Percentiles rank a stretch among this genome's conserved stretches.
Evolutionary conservation across 768 basidiomycete genomes (phyloP).

Genomic region (Amyloporia xantha): DNA sequence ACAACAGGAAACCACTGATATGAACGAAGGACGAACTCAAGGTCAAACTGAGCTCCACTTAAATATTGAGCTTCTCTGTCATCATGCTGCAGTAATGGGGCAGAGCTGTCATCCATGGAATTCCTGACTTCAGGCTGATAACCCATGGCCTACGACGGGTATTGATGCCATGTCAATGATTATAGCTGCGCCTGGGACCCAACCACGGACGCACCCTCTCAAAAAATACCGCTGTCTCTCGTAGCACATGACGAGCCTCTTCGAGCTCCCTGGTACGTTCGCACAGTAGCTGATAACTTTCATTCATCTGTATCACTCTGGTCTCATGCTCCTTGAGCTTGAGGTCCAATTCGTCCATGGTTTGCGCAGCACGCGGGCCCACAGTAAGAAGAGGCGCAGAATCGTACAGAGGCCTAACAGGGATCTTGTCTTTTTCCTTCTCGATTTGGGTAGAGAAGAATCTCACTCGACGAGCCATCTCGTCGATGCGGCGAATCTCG

Average conservation of each 20-base stretch:
- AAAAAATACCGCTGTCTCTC: conserved; percentile 96
- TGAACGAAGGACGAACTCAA: conserved; percentile 57
- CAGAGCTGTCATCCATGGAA: conserved; percentile 88
- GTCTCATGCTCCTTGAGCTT: conserved; percentile 83
- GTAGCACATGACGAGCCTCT: conserved; percentile 90
- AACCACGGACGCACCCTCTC: conserved; percentile 53
- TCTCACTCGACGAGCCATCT: conserved; percentile 91
- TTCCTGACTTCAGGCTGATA: conserved; percentile 75
- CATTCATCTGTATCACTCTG: conserved; percentile 84
- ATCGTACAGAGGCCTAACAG: conserved; percentile 80
- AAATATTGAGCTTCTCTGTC: conserved; percentile 69
- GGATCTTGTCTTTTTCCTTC: conserved; percentile 77
- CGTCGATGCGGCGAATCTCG: conserved; percentile 91
- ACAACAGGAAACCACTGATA: too few relatives aligned
- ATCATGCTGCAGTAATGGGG: conserved; percentile 87
- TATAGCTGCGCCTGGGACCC: background rate
- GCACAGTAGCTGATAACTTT: conserved; percentile 82
- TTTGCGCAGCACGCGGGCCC: conserved; percentile 89
- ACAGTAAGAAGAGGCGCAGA: conserved; percentile 82
- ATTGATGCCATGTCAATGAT: background rate
- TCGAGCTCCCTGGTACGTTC: conserved; percentile 81
- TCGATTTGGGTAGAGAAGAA: conserved; percentile 85
- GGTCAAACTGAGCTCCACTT: conserved; percentile 62
- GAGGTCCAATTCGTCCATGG: conserved; percentile 87
- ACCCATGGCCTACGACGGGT: conserved; percentile 55